Percentiles rank a stretch among this genome's conserved stretches.
phyloP scores from a whole-genome alignment of 495 filamentous ascomycete genomes.

The Lasiosphaeris hirsuta region DNA sequence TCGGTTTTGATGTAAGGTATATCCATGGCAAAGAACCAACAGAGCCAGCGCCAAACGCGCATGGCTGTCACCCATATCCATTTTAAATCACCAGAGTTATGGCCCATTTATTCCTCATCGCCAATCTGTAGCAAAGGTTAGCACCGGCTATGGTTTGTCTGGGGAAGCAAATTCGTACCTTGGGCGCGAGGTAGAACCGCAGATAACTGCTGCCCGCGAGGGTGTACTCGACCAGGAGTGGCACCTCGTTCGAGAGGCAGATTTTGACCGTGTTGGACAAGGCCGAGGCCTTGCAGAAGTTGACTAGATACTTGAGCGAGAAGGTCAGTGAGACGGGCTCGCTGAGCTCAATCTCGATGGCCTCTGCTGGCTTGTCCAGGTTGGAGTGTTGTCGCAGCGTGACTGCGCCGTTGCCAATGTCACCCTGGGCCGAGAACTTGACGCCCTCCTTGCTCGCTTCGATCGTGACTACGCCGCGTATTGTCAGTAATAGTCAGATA shows the following conservation, averaged over 20 bases:
- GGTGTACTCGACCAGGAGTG: constrained; percentile 88
- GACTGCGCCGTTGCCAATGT: constrained; percentile 93
- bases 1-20: neutral
- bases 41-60: neutral
- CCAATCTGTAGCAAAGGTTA: constrained; percentile 61
- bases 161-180: constrained; percentile 55
- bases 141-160: neutral
- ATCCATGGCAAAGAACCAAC: neutral
- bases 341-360: constrained; percentile 82
- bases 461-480: constrained; percentile 67
- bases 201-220: constrained; percentile 81
- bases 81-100: constrained; percentile 6
- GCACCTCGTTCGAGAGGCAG: constrained; percentile 92
- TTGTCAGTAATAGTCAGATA: constrained; percentile 3
- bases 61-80: constrained; percentile 20
- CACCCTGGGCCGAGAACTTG: constrained; percentile 90
- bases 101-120: constrained; percentile 71
- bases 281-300: constrained; percentile 97
- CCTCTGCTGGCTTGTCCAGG: constrained; percentile 83
- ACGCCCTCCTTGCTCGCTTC: constrained; percentile 96
- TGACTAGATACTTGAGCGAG: constrained; percentile 98
- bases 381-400: constrained; percentile 86
- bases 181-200: constrained; percentile 96
- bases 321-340: constrained; percentile 96
- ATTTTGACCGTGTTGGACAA: constrained; percentile 81